Conservation (phyloP, 805 yeast species). For the Spathaspora girioi region DNA sequence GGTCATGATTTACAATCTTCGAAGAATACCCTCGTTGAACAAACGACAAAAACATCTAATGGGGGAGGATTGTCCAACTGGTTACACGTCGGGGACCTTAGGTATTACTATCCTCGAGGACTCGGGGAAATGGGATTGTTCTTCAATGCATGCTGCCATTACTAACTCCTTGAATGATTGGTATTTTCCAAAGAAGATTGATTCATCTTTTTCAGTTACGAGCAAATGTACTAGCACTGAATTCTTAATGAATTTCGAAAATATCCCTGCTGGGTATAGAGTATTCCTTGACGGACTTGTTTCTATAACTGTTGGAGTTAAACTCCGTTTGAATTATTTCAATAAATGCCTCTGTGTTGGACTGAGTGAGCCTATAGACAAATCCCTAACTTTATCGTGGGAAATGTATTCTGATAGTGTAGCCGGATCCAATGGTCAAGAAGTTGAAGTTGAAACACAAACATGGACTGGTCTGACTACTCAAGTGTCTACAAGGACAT, state of each 20-base stretch:
- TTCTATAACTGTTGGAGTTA: neutral
- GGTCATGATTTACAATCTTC: neutral
- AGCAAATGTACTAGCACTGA: constrained; percentile 8
- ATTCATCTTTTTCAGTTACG: neutral
- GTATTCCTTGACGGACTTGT: constrained; percentile 13
- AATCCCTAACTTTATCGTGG: constrained; percentile 11
- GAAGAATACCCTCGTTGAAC: constrained; percentile 11
- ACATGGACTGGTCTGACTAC: constrained; percentile 18
- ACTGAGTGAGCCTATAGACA: neutral
- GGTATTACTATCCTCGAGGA: constrained; percentile 15
- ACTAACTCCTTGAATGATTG: constrained; percentile 17
- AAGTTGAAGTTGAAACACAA: constrained; percentile 10
- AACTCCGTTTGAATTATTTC: neutral
- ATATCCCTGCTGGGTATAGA: constrained; percentile 21
- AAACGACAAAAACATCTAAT: constrained; percentile 10
- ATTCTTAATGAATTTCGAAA: constrained; percentile 7
- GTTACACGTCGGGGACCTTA: constrained; percentile 18
- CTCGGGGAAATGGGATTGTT: constrained; percentile 13
- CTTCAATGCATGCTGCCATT: constrained; percentile 10
- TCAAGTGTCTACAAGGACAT: constrained; percentile 16
- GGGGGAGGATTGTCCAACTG: constrained; percentile 16
- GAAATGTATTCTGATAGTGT: neutral
- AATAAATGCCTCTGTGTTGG: constrained; percentile 9
- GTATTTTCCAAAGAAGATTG: constrained; percentile 11
- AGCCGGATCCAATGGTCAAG: constrained; percentile 11